phyloP scores from a whole-genome alignment of 164 flowering plant genomes.

The Protea cynaroides region DNA sequence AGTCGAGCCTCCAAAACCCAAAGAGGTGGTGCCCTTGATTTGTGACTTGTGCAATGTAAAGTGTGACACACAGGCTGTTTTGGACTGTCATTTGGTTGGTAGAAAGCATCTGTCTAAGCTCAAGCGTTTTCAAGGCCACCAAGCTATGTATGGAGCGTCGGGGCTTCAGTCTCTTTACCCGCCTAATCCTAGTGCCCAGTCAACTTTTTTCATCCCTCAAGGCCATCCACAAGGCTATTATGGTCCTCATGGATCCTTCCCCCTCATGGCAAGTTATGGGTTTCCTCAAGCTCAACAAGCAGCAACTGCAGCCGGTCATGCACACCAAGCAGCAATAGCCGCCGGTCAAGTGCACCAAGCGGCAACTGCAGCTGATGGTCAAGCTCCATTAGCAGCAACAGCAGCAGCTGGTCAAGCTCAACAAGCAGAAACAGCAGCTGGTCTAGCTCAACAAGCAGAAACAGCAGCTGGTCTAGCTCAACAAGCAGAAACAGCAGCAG shows the following conservation, averaged over 20 bases:
- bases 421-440: not conserved
- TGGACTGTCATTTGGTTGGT: slow-evolving; percentile 12
- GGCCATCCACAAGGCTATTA: slow-evolving; percentile 6
- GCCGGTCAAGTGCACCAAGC: too few relatives aligned
- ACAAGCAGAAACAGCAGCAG: not conserved
- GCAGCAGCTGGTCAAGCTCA: slow-evolving; percentile 9
- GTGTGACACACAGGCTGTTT: slow-evolving; percentile 14
- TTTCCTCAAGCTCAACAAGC: slow-evolving; percentile 8
- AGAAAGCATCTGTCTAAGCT: slow-evolving; percentile 34
- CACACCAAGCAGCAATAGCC: not conserved
- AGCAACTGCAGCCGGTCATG: not conserved
- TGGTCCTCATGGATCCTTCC: slow-evolving; percentile 9
- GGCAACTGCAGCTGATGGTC: too few relatives aligned
- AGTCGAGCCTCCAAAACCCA: slow-evolving; percentile 33
- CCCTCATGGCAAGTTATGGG: not conserved
- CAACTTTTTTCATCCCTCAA: slow-evolving; percentile 11
- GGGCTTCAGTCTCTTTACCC: slow-evolving; percentile 36
- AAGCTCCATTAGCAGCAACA: too few relatives aligned
- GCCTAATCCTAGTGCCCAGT: slow-evolving; percentile 19
- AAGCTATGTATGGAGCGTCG: slow-evolving; percentile 28
- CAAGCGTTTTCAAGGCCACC: slow-evolving; percentile 39
- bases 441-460: slow-evolving; percentile 6
- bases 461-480: not conserved
- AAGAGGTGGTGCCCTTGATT: slow-evolving; percentile 31
- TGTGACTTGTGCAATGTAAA: slow-evolving; percentile 55